These are phyloP conservation scores for Turnera subulata DNA, from an alignment of 345 rosid genomes.

Conservation along the genomic window DNA sequence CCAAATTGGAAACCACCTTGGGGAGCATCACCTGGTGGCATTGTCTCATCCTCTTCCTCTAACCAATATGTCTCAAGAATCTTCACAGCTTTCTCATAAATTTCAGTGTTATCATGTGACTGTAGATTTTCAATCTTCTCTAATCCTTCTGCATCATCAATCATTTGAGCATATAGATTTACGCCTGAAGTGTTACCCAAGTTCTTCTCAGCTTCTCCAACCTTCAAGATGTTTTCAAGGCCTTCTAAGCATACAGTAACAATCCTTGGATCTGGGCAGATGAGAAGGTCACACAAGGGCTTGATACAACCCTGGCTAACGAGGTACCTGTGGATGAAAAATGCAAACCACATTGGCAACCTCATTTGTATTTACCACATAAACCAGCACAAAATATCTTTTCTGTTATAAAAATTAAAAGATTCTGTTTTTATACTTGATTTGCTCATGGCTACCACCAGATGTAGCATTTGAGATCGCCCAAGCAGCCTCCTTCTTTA, in stretches of 20 bases:
- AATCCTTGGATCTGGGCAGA: slow-evolving; percentile 78
- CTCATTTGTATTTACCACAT: not conserved
- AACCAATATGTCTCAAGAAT: slow-evolving; percentile 81
- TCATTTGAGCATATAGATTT: slow-evolving; percentile 57
- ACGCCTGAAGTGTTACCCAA: slow-evolving; percentile 42
- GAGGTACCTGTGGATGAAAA: slow-evolving; percentile 21
- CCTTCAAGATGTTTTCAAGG: slow-evolving; percentile 67
- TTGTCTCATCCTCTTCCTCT: slow-evolving; percentile 73
- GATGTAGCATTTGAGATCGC: slow-evolving; percentile 89
- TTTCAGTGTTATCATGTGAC: slow-evolving; percentile 77
- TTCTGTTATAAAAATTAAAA: not conserved
- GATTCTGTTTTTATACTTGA: slow-evolving; percentile 3
- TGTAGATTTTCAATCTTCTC: slow-evolving; percentile 79
- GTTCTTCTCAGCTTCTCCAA: slow-evolving; percentile 72
- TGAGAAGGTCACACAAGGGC: slow-evolving; percentile 73
- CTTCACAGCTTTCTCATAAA: slow-evolving; percentile 82
- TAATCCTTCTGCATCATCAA: slow-evolving; percentile 75
- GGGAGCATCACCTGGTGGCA: slow-evolving; percentile 52
- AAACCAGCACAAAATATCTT: not conserved
- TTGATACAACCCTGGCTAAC: slow-evolving; percentile 72
- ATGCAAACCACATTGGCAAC: not conserved
- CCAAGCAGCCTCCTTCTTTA: slow-evolving; percentile 96
- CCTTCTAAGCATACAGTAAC: slow-evolving; percentile 75
- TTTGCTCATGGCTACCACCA: slow-evolving; percentile 40
- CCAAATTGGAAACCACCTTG: slow-evolving; percentile 65